A percentile compares a stretch with the other conserved stretches of the same genome.
These are phyloP conservation scores for Ajuga chamaepitys DNA, from an alignment of 257 asterid species.

Conservation along the genomic window DNA sequence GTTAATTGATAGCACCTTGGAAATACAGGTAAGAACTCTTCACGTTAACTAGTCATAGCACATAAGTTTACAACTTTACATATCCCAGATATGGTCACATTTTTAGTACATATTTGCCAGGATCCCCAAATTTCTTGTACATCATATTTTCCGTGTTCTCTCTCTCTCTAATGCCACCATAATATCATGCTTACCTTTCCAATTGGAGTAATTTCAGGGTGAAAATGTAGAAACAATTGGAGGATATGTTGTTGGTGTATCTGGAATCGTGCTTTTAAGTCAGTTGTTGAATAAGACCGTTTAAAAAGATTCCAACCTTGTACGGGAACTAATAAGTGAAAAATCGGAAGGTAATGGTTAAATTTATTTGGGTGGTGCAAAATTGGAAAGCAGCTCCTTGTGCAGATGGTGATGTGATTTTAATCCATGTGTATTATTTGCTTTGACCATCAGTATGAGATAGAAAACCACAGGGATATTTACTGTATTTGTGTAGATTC, in stretches of 20 bases:
- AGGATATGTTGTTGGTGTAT: constrained; percentile 16
- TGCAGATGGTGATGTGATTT: constrained; percentile 16
- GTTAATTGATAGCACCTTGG: constrained; percentile 30
- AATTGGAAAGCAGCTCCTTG: constrained; percentile 16
- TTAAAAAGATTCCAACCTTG: constrained; percentile 22
- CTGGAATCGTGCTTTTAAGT: constrained; percentile 19
- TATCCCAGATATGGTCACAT: neutral
- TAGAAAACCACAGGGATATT: constrained; percentile 21
- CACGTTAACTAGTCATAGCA: too few relatives aligned
- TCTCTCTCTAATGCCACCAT: neutral
- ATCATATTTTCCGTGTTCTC: too few relatives aligned
- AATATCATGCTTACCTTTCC: neutral
- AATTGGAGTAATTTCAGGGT: neutral
- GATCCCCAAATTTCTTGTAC: too few relatives aligned
- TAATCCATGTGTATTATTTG: constrained; percentile 18
- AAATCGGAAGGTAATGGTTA: constrained; percentile 18
- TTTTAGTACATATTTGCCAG: too few relatives aligned
- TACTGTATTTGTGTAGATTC: constrained; percentile 20
- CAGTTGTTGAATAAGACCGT: constrained; percentile 13
- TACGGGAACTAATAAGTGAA: constrained; percentile 17
- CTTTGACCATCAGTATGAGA: constrained; percentile 6
- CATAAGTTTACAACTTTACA: neutral
- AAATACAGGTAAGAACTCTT: constrained; percentile 37
- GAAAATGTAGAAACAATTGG: constrained; percentile 17
- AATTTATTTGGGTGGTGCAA: constrained; percentile 20